These are phyloP conservation scores for Hypholoma sublateritium DNA, from an alignment of 768 basidiomycete species.

Conservation along the genomic window DNA sequence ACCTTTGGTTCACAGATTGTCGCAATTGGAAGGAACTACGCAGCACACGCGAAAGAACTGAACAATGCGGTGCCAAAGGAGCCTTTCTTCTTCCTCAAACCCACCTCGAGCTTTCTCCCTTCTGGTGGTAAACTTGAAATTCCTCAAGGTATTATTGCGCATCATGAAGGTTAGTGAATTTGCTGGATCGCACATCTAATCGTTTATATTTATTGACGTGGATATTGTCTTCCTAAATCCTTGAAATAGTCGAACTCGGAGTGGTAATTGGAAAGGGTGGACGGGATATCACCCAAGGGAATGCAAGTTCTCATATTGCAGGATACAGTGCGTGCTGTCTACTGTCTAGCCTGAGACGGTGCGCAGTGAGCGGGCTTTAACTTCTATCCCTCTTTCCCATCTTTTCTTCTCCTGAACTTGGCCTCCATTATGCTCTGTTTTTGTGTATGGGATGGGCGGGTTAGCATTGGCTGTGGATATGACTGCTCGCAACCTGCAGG, in stretches of 20 bases:
- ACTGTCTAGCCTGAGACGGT: not conserved
- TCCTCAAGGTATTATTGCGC: constrained; percentile 77
- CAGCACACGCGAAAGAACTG: constrained; percentile 88
- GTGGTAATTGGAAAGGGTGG: constrained; percentile 92
- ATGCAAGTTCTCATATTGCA: constrained; percentile 79
- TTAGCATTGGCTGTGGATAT: constrained; percentile 92
- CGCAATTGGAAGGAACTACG: constrained; percentile 94
- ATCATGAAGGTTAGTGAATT: constrained; percentile 77
- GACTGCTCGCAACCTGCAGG: constrained; percentile 95
- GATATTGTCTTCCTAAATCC: not conserved
- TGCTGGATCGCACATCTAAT: not conserved
- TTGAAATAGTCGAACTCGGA: constrained; percentile 81
- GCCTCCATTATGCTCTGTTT: not conserved
- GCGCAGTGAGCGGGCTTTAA: not conserved
- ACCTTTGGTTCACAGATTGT: constrained; percentile 62
- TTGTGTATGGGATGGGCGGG: constrained; percentile 6
- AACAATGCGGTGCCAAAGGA: constrained; percentile 88
- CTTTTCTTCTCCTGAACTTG: not conserved
- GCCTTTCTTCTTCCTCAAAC: constrained; percentile 99
- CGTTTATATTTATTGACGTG: not conserved
- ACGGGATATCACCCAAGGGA: constrained; percentile 71
- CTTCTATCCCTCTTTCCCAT: not conserved
- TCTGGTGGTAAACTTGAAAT: constrained; percentile 84
- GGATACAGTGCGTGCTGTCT: constrained; percentile 73
- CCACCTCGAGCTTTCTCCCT: constrained; percentile 83